phyloP scores from a whole-genome alignment of 108 stramenopile genomes.

The Cyclotella atomus region DNA sequence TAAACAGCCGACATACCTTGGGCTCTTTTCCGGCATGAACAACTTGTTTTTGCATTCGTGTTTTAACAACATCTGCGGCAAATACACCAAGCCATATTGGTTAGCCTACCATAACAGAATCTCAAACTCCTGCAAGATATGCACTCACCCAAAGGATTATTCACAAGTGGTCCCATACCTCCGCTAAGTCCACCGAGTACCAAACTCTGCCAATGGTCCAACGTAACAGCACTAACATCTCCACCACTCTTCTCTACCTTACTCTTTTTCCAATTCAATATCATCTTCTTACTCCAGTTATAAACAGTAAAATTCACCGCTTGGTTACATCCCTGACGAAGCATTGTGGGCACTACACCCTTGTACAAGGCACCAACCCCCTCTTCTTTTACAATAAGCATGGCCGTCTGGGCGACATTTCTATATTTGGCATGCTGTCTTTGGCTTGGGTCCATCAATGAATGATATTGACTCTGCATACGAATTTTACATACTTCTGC shows the following conservation, averaged over 20 bases:
- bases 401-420: constrained; percentile 93
- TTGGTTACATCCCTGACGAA: constrained; percentile 98
- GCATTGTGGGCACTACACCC: constrained; percentile 93
- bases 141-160: constrained; percentile 85
- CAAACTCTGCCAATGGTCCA: constrained; percentile 89
- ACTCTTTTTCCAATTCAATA: constrained; percentile 42
- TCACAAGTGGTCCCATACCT: constrained; percentile 93
- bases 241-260: constrained; percentile 27
- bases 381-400: constrained; percentile 89
- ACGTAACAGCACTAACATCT: constrained; percentile 27
- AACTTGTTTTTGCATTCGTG: constrained; percentile 96
- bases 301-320: constrained; percentile 97
- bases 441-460: constrained; percentile 84
- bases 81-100: too few relatives aligned
- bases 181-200: constrained; percentile 93
- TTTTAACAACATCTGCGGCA: constrained; percentile 91
- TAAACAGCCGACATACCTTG: constrained; percentile 37
- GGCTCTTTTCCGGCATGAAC: constrained; percentile 72
- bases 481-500: constrained; percentile 95
- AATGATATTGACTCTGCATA: constrained; percentile 89
- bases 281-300: constrained; percentile 77
- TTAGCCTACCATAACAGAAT: too few relatives aligned
- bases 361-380: constrained; percentile 93
- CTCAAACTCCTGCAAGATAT: too few relatives aligned
- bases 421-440: constrained; percentile 80